Evolutionary conservation across 768 basidiomycete genomes (phyloP).

Genomic region (Pisolithus albus): DNA sequence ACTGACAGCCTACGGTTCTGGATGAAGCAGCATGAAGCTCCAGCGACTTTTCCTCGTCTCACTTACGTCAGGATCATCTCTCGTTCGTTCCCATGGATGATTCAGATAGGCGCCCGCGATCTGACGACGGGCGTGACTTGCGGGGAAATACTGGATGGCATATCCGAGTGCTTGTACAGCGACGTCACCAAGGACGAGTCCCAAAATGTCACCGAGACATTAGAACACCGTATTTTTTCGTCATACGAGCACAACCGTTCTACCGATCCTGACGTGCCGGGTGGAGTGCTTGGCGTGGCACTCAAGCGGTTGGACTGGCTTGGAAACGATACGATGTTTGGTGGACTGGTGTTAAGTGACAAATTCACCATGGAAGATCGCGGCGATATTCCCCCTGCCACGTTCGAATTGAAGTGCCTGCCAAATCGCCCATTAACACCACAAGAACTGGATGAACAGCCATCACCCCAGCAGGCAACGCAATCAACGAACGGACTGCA

Average conservation of each 20-base stretch:
- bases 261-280: slow-evolving; percentile 56
- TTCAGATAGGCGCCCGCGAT: slow-evolving; percentile 41
- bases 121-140: slow-evolving; percentile 54
- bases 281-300: slow-evolving; percentile 56
- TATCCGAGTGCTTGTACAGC: slow-evolving; percentile 45
- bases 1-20: slow-evolving; percentile 59
- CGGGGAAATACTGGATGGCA: slow-evolving; percentile 53
- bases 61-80: slow-evolving; percentile 46
- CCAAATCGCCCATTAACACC: slow-evolving; percentile 40
- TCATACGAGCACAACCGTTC: slow-evolving; percentile 65
- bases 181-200: slow-evolving; percentile 50
- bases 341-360: slow-evolving; percentile 49
- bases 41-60: slow-evolving; percentile 61
- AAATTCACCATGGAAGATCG: slow-evolving; percentile 36
- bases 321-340: slow-evolving; percentile 51
- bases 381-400: slow-evolving; percentile 48
- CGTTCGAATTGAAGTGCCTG: slow-evolving; percentile 51
- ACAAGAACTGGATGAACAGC: slow-evolving; percentile 44
- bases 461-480: too few species aligned
- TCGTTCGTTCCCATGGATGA: slow-evolving; percentile 47
- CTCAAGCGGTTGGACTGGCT: slow-evolving; percentile 67
- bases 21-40: slow-evolving; percentile 55
- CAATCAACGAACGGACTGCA: too few species aligned
- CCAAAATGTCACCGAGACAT: slow-evolving; percentile 29
- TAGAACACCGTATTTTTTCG: slow-evolving; percentile 38